Evolutionary conservation across 768 basidiomycete genomes (phyloP), one percentile per base, ranked within the genome.

Genomic region (Pleurotus salmoneostramineus): DNA sequence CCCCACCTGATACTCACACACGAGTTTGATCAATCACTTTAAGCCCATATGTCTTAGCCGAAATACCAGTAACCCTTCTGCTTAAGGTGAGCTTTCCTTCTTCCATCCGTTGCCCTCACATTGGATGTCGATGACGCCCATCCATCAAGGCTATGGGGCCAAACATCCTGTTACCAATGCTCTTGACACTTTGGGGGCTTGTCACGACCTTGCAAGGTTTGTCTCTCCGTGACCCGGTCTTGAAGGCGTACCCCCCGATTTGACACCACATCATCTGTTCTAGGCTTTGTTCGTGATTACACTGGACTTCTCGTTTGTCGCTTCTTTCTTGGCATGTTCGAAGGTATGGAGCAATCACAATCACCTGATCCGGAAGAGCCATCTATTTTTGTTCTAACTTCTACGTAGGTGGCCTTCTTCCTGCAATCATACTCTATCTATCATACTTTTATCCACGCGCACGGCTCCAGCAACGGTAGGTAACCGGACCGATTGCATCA

Each of bases 161-260:
- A 14, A 75, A 82, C 57, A 68, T 82, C 47, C 75, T 87, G 64
- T 59, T 82, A 47, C 88, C 89, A 0, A 68, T 80, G 1, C 82
- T 88, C 77, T 69, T 88, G 46, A 77, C 80, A 0, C 63, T 83
- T 1, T 91, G 89, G 88, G 88, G 88, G n/a, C 47, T 88, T 15
- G 78, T 84, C 11, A 77, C 80, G 10, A 76, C 83, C 5, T 70
- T 83, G 44, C 87, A 89, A 76, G 86, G 84, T 79, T 44, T 33
- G 52, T 27, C 51, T 4, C 21, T 11, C 8, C 8, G 6, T n/a
- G 8, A n/a, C n/a, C n/a, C n/a, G n/a, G 10, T 21, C n/a, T 7
- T 4, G 5, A 32, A 32, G 14, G 7, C 50, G 6, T 17, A 36
- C 7, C 21, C 3, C 21, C 3, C 21, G 21, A 52, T 14, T 2